Evolutionary conservation across 352 stramenopile species (phyloP), one percentile per base, ranked within the genome.

Genomic region (Phytophthora colocasiae): DNA sequence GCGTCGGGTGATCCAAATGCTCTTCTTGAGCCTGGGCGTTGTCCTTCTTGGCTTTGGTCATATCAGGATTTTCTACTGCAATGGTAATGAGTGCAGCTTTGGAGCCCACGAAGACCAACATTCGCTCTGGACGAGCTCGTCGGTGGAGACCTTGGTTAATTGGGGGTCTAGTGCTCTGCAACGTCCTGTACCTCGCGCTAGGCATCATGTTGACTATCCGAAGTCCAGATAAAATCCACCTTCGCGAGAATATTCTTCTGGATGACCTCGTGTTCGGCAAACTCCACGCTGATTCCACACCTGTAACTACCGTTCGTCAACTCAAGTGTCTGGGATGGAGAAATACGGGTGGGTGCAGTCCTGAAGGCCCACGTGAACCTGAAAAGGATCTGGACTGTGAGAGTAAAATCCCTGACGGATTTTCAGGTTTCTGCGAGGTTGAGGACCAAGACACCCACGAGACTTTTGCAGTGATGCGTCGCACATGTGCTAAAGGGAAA

Each of bases 291-390:
- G 38, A 43, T 9, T 9, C 5, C 38, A 17, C 38, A 3, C 14
- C 38, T 2, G 5, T 19, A 26, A 15, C 27, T n/a, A 40, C 5
- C 10, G 14, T 32, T 6, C 43, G 43, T 9, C 43, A 10, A 6
- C 43, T 89, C 45, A 46, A 66, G 38, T 90, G 81, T 32, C 19
- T 90, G 15, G 81, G 77, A 5, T 91, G 83, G 80, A 78, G 75
- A 39, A 66, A 77, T 7, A 89, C 80, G 0, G 36, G 34, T 4
- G 61, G 41, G n/a, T 91, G 83, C 36, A 72, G 66, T 29, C 71
- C 78, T 11, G 56, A 64, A 15, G 80, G 78, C 22, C 12, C 36
- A 34, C 77, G 83, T 4, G 43, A 77, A 7, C 79, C 79, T 1
- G 44, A 70, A 15, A 24, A 78, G 3, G 83, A 92, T 56, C 57